These are phyloP conservation scores for Cercospora sp. DNA, from an alignment of 2,329 filamentous ascomycete species.

Conservation along the genomic window DNA sequence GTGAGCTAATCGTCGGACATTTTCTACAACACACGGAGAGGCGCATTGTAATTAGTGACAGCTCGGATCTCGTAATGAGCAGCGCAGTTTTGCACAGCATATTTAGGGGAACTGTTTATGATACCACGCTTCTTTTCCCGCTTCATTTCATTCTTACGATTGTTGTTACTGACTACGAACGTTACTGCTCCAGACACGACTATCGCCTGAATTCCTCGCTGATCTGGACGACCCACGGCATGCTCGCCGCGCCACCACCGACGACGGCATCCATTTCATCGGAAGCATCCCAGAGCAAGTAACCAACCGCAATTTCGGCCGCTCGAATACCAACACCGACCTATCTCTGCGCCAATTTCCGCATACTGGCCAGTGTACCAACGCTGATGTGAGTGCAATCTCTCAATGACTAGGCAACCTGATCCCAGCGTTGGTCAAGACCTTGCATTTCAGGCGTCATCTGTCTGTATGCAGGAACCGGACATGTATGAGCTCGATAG, in stretches of 20 bases:
- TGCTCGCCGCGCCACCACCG: not conserved
- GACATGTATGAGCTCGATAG: not conserved
- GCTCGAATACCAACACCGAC: not conserved
- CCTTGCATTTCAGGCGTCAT: not conserved
- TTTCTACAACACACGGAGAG: constrained; percentile 21
- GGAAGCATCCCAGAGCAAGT: not conserved
- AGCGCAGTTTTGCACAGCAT: constrained; percentile 24
- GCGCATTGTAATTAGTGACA: constrained; percentile 24
- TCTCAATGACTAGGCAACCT: constrained; percentile 7
- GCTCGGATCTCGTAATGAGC: constrained; percentile 22
- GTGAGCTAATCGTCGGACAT: constrained; percentile 20
- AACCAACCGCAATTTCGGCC: constrained; percentile 4
- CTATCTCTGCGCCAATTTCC: not conserved
- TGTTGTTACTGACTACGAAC: not conserved
- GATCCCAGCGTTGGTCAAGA: not conserved
- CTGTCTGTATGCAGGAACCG: not conserved
- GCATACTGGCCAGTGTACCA: not conserved
- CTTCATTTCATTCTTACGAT: not conserved
- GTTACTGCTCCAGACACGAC: not conserved
- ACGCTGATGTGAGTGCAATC: constrained; percentile 8
- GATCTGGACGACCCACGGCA: not conserved
- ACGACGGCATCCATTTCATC: not conserved
- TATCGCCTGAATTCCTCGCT: not conserved
- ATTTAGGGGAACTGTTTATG: constrained; percentile 19
- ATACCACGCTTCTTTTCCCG: not conserved